These are phyloP conservation scores for Rhizopogon salebrosus DNA, from an alignment of 768 basidiomycete species.

Conservation along the genomic window DNA sequence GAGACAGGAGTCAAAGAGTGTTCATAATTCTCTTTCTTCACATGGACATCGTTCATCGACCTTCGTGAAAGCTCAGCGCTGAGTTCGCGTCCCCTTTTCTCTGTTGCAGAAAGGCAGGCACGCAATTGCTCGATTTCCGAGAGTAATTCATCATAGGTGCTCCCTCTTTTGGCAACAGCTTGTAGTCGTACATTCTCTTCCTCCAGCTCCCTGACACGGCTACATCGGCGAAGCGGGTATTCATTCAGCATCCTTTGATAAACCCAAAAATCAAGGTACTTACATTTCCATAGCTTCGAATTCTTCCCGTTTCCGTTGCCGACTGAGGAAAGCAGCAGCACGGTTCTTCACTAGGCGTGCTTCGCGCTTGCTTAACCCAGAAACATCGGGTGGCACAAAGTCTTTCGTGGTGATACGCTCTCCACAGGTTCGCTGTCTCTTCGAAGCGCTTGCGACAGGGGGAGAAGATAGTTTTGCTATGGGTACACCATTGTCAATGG, in stretches of 20 bases:
- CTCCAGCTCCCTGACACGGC: conserved; percentile 80
- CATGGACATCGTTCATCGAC: conserved; percentile 28
- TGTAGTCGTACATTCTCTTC: conserved; percentile 76
- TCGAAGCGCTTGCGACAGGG: conserved; percentile 31
- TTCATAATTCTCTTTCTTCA: conserved; percentile 61
- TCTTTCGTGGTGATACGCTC: conserved; percentile 64
- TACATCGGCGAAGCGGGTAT: conserved; percentile 28
- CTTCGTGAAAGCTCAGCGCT: conserved; percentile 50
- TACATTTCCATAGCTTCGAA: conserved; percentile 89
- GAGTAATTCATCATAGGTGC: conserved; percentile 35
- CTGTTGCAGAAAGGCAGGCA: conserved; percentile 55
- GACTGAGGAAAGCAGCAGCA: conserved; percentile 85
- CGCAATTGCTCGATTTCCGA: conserved; percentile 66
- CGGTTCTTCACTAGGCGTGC: conserved; percentile 90
- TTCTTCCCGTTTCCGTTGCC: conserved; percentile 89
- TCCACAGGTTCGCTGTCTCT: conserved; percentile 44
- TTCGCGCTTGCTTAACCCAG: conserved; percentile 85
- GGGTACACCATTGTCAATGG: conserved; percentile 23
- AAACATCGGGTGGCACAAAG: conserved; percentile 84
- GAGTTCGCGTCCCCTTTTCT: conserved; percentile 65
- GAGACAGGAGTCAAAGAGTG: conserved; percentile 42
- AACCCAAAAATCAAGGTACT: conserved; percentile 29
- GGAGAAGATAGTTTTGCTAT: conserved; percentile 9
- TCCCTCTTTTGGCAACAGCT: conserved; percentile 46
- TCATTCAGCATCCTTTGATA: background rate